A percentile compares a stretch with the other conserved stretches of the same genome.
Evolutionary conservation across 2,329 filamentous ascomycete species (phyloP).

Genomic region (Rachicladosporium sp.): DNA sequence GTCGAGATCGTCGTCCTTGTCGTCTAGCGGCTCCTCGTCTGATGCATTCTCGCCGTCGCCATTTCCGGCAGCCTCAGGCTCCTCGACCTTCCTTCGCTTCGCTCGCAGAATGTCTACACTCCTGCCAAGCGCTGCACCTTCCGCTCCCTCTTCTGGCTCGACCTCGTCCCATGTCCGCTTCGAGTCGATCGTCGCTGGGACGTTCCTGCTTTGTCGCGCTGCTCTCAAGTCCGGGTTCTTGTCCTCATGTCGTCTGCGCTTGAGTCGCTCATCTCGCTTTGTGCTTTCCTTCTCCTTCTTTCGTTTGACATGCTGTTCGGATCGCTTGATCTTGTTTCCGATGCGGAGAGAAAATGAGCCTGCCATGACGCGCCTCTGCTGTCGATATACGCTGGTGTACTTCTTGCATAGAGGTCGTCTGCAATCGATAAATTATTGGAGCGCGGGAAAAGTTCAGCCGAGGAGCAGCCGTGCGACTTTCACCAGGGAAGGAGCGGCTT

Average conservation of each 20-base stretch:
- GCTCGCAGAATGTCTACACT: constrained; percentile 34
- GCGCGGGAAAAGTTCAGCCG: too few species aligned
- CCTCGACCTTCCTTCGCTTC: constrained; percentile 32
- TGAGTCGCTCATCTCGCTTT: constrained; percentile 64
- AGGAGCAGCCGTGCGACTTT: too few species aligned
- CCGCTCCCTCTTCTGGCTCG: constrained; percentile 29
- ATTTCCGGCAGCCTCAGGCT: constrained; percentile 15
- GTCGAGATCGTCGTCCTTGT: constrained; percentile 50
- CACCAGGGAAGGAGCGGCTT: too few species aligned
- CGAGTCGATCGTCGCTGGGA: constrained; percentile 68
- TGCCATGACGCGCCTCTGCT: not conserved
- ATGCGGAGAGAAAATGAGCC: constrained; percentile 19
- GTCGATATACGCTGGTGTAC: too few species aligned
- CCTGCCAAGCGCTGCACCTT: constrained; percentile 23
- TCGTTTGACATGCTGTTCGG: constrained; percentile 64
- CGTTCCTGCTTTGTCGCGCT: constrained; percentile 63
- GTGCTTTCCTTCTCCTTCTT: constrained; percentile 66
- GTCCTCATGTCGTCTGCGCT: constrained; percentile 71
- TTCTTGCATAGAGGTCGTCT: too few species aligned
- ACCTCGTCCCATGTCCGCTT: constrained; percentile 75
- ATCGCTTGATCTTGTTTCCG: constrained; percentile 55
- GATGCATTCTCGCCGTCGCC: constrained; percentile 20
- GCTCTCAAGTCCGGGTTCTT: constrained; percentile 66
- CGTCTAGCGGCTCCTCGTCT: constrained; percentile 16
- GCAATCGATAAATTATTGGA: too few species aligned